Conservation (phyloP, 495 filamentous ascomycete genomes). For the Ascodesmis nigricans region DNA sequence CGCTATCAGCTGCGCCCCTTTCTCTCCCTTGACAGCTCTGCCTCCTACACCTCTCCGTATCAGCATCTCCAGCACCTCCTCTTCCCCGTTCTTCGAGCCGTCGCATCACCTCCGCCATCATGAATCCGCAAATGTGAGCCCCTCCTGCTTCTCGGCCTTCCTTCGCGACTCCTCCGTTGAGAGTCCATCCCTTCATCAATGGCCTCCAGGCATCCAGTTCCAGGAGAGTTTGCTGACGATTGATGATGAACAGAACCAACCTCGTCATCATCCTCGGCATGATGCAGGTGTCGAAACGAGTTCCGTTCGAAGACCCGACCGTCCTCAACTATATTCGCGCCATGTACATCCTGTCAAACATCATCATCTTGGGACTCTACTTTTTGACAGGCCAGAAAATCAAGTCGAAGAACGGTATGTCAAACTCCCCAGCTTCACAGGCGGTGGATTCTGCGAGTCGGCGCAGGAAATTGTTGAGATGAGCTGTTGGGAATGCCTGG, state of each 20-base stretch:
- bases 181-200: not conserved
- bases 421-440: not conserved
- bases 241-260: slow-evolving; percentile 43
- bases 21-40: too few relatives aligned
- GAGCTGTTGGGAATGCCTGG: not conserved
- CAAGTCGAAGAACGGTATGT: slow-evolving; percentile 82
- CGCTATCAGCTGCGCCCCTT: too few relatives aligned
- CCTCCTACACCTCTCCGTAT: too few relatives aligned
- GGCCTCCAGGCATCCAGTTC: slow-evolving; percentile 1
- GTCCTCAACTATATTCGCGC: slow-evolving; percentile 67
- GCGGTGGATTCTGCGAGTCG: not conserved
- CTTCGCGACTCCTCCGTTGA: slow-evolving; percentile 20
- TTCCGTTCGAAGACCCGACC: slow-evolving; percentile 79
- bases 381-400: slow-evolving; percentile 62
- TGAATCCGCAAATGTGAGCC: slow-evolving; percentile 20
- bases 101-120: slow-evolving; percentile 5
- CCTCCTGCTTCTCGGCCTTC: not conserved
- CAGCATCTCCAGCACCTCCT: too few relatives aligned
- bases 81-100: too few relatives aligned
- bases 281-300: slow-evolving; percentile 93
- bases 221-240: not conserved
- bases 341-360: slow-evolving; percentile 65
- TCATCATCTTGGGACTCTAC: slow-evolving; percentile 68
- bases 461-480: not conserved
- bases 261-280: slow-evolving; percentile 83